phyloP scores from a whole-genome alignment of 768 basidiomycete genomes.

The Tricholoma hemisulphureum region DNA sequence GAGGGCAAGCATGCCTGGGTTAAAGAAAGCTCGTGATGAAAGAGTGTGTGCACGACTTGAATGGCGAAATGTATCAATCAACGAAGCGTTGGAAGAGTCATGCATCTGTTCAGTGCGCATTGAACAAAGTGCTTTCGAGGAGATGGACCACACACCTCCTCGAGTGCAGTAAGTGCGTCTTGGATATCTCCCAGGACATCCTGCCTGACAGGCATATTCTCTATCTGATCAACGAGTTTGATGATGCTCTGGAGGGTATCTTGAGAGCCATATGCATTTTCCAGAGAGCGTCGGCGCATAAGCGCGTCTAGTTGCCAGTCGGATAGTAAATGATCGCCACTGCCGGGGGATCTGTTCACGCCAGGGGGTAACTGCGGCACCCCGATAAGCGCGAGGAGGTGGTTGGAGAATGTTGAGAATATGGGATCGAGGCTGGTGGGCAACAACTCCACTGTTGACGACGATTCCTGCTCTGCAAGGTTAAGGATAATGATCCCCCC shows the following conservation, averaged over 20 bases:
- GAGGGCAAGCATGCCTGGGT: constrained; percentile 92
- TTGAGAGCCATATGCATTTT: constrained; percentile 64
- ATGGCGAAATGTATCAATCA: constrained; percentile 48
- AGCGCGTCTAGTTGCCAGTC: constrained; percentile 85
- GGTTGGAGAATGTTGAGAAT: constrained; percentile 66
- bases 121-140: neutral
- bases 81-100: constrained; percentile 35
- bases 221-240: constrained; percentile 79
- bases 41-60: constrained; percentile 63
- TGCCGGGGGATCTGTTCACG: constrained; percentile 28
- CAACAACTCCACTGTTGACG: constrained; percentile 37
- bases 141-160: constrained; percentile 52
- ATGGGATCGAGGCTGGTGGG: constrained; percentile 44
- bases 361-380: constrained; percentile 59
- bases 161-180: constrained; percentile 67
- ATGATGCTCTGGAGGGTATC: constrained; percentile 83
- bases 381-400: constrained; percentile 80
- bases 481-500: constrained; percentile 85
- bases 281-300: constrained; percentile 62
- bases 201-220: constrained; percentile 87
- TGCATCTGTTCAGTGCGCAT: constrained; percentile 34
- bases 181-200: constrained; percentile 74
- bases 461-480: constrained; percentile 33
- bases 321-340: constrained; percentile 33
- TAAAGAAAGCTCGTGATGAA: constrained; percentile 90